phyloP scores from a whole-genome alignment of 192 early-diverging fungal species.

The Linnemannia exigua region DNA sequence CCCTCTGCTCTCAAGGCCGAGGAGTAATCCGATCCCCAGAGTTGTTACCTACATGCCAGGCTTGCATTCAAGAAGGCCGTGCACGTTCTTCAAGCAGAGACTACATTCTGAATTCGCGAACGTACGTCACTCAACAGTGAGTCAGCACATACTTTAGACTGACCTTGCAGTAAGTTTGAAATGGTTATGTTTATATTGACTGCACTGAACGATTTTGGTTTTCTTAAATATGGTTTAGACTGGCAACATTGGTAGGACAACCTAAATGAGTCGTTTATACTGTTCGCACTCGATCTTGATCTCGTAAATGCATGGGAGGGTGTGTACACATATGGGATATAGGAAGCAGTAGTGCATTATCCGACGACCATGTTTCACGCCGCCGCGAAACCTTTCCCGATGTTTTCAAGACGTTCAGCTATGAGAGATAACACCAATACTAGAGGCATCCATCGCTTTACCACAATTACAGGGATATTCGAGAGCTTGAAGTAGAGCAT shows the following conservation, averaged over 20 bases:
- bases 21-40: too few relatives aligned
- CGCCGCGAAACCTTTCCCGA: neutral
- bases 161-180: neutral
- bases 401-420: neutral
- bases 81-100: neutral
- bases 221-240: neutral
- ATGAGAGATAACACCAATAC: neutral
- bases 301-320: conserved; percentile 14
- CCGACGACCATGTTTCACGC: neutral
- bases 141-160: neutral
- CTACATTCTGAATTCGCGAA: neutral
- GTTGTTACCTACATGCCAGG: neutral
- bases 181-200: neutral
- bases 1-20: neutral
- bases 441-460: neutral
- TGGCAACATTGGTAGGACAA: neutral
- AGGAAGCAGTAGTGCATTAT: conserved; percentile 28
- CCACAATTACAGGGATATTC: neutral
- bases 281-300: neutral
- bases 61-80: conserved; percentile 5
- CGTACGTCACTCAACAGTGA: neutral
- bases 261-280: neutral
- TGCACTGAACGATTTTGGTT: neutral
- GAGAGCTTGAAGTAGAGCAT: conserved; percentile 5
- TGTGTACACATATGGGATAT: conserved; percentile 33